phyloP scores from a whole-genome alignment of 1,139 yeast genomes.

The Candida tropicalis region DNA sequence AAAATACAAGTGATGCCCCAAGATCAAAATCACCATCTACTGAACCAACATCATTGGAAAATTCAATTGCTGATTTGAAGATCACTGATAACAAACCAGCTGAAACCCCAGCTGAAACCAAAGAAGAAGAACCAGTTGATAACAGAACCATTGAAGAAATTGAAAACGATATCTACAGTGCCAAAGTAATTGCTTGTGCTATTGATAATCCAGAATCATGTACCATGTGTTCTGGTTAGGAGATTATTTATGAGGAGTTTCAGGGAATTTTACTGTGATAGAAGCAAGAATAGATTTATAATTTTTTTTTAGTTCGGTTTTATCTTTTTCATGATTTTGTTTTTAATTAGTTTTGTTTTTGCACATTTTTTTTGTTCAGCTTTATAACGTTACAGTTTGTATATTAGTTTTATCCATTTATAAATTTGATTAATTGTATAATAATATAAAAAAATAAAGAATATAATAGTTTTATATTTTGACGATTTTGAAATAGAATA shows the following conservation, averaged over 20 bases:
- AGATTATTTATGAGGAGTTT: neutral
- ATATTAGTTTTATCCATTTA: constrained; percentile 1
- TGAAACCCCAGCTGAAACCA: constrained; percentile 21
- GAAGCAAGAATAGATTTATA: constrained; percentile 3
- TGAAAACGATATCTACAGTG: constrained; percentile 79
- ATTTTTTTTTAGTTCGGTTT: constrained; percentile 5
- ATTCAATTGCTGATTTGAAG: constrained; percentile 49
- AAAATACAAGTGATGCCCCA: constrained; percentile 28
- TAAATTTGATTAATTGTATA: constrained; percentile 1
- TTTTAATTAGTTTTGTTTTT: neutral
- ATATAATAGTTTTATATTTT: too few relatives aligned
- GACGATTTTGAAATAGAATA: too few relatives aligned
- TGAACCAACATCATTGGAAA: constrained; percentile 53
- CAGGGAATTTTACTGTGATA: neutral
- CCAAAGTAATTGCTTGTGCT: constrained; percentile 95
- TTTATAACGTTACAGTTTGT: constrained; percentile 1
- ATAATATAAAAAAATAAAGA: too few relatives aligned
- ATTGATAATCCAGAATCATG: constrained; percentile 96
- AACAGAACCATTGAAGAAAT: constrained; percentile 20
- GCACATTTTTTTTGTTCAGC: neutral
- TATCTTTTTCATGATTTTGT: too few relatives aligned
- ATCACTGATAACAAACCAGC: constrained; percentile 24
- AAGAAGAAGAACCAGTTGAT: constrained; percentile 16
- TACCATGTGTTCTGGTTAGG: constrained; percentile 96
- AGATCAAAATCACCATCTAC: constrained; percentile 43